Evolutionary conservation across 306 rosid genomes (phyloP).

Genomic region (Crataegus laevigata): DNA sequence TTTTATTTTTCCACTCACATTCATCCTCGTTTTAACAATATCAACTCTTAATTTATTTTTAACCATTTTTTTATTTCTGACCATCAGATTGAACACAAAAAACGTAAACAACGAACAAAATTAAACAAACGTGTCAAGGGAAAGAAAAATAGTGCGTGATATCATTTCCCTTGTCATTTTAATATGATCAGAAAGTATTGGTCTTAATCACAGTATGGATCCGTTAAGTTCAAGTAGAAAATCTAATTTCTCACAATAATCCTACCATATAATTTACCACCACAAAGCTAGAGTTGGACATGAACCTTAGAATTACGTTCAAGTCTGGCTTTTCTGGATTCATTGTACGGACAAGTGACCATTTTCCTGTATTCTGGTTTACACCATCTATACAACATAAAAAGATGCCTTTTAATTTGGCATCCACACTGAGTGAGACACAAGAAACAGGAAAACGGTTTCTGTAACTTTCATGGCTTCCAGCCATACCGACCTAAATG

Average conservation of each 20-base stretch:
- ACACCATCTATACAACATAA: neutral
- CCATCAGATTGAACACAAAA: too few species aligned
- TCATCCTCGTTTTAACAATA: too few species aligned
- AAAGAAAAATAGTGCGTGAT: too few species aligned
- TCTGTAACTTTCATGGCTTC: conserved; percentile 4
- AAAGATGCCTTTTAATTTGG: neutral
- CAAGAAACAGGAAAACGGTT: neutral
- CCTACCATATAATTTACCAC: neutral
- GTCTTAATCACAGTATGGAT: neutral
- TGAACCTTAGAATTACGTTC: neutral
- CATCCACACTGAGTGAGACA: neutral
- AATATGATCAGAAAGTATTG: too few species aligned
- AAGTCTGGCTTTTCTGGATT: neutral
- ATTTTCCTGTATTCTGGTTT: neutral
- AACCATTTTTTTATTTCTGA: too few species aligned
- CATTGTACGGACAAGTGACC: neutral
- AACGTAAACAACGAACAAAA: too few species aligned
- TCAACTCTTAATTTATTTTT: too few species aligned
- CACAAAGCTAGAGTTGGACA: neutral
- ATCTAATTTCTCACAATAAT: neutral
- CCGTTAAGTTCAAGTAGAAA: neutral
- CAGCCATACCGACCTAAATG: conserved; percentile 23
- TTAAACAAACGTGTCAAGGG: too few species aligned
- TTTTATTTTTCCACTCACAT: too few species aligned
- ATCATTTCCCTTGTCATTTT: too few species aligned